A percentile compares a stretch with the other conserved stretches of the same genome.
These are phyloP conservation scores for Mycothermus thermophilus DNA, from an alignment of 495 filamentous ascomycete genomes.

Conservation along the genomic window DNA sequence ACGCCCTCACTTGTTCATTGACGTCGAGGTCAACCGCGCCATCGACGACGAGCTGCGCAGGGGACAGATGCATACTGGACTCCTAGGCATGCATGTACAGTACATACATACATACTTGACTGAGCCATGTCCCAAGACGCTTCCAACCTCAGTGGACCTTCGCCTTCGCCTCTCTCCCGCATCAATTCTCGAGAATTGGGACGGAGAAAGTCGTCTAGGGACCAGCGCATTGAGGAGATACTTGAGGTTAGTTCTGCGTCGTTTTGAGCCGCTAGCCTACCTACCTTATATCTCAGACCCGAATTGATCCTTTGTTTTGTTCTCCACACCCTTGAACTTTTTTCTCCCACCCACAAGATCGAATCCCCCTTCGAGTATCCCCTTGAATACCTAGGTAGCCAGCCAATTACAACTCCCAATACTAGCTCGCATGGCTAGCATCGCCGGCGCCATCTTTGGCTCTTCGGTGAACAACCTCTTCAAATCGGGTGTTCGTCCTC, in stretches of 20 bases:
- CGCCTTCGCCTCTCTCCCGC: background rate
- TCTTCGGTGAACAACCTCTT: constrained; percentile 10
- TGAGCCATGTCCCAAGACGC: constrained; percentile 5
- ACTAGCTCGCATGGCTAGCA: constrained; percentile 11
- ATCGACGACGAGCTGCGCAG: no score
- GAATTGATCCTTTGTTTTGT: no score
- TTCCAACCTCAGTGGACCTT: no score
- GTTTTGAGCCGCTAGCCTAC: background rate
- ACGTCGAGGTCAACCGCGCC: no score
- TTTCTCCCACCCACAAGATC: no score
- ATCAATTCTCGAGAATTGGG: constrained; percentile 6
- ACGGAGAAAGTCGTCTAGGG: constrained; percentile 22
- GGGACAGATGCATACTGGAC: background rate
- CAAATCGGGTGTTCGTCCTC: constrained; percentile 13
- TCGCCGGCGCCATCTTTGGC: constrained; percentile 10
- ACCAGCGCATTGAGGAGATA: constrained; percentile 26
- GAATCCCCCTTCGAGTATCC: no score
- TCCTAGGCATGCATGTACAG: no score
- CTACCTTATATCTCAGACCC: no score
- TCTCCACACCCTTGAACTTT: no score
- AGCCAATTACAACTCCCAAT: no score
- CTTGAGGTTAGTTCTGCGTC: constrained; percentile 28
- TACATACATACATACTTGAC: background rate
- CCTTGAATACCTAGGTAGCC: no score
- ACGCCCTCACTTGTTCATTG: no score